Evolutionary conservation across 768 basidiomycete genomes (phyloP), one percentile per base, ranked within the genome.

Genomic region (Mycena belliarum): DNA sequence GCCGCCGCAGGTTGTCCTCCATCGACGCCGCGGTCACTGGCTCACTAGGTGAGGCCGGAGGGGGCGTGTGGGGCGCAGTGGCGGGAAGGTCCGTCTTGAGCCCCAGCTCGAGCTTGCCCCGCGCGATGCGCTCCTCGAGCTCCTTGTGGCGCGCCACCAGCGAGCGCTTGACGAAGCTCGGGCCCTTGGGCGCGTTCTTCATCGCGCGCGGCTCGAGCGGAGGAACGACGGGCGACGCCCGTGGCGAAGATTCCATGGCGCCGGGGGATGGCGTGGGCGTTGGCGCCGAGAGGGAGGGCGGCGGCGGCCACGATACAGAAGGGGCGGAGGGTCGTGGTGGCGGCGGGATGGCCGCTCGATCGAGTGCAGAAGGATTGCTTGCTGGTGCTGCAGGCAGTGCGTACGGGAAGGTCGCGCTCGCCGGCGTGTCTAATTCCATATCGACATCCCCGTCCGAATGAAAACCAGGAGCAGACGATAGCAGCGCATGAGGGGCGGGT

Each of bases 141-240:
- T 80, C 79, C 68, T 73, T 79, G 50, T 78, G 76, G 57, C 75
- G 69, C 9, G 74, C 76, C 26, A 76, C 38, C 16, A 79, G 68
- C 18, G 74, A 71, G 14, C 73, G 72, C 59, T 76, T 78, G 23
- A 68, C 66, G 52, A 65, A 74, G 49, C 69, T 76, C n/a, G 77
- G 75, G 16, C 68, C 70, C 43, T 69, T 74, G 2, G 77, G 74
- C 14, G 70, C 64, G 46, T 68, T 75, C 59, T 75, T 74, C 69
- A 75, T 72, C 10, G 73, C 71, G 29, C 71, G 72, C 20, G 76
- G 73, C 55, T 77, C 77, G 18, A 75, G 70, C 9, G 76, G 68
- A 6, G 64, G 52, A 44, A 60, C 40, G 25, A 16, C 21, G 4
- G 18, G n/a, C 12, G 35, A 29, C 16, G 23, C 6, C 3, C 26